Evolutionary conservation across 108 stramenopile genomes (phyloP).

Genomic region (Parmales sp.): DNA sequence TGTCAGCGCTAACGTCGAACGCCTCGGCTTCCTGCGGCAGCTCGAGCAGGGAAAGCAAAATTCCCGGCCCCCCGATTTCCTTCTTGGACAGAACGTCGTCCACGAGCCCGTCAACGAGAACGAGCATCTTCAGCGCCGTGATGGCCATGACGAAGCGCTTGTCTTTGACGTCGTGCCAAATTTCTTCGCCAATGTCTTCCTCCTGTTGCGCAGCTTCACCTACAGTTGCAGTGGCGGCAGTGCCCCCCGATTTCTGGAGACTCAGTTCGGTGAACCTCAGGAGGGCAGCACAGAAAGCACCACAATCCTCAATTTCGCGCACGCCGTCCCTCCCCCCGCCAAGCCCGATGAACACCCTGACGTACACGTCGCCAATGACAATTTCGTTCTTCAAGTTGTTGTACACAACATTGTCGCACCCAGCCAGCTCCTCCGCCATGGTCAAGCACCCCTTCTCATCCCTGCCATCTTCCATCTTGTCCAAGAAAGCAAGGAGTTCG

Average conservation of each 20-base stretch:
- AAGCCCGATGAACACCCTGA: slow-evolving; percentile 50
- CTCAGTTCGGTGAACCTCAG: slow-evolving; percentile 23
- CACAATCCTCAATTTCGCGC: slow-evolving; percentile 31
- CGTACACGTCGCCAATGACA: slow-evolving; percentile 52
- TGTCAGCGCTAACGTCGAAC: slow-evolving; percentile 41
- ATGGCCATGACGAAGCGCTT: slow-evolving; percentile 32
- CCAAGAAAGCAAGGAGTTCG: slow-evolving; percentile 40
- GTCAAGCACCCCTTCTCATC: slow-evolving; percentile 17
- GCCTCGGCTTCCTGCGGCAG: slow-evolving; percentile 41
- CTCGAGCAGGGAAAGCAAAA: slow-evolving; percentile 39
- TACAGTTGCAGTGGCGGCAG: slow-evolving; percentile 19
- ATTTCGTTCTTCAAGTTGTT: slow-evolving; percentile 40
- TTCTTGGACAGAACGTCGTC: slow-evolving; percentile 39
- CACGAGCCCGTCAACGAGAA: slow-evolving; percentile 35
- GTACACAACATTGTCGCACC: slow-evolving; percentile 29
- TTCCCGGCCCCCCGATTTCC: slow-evolving; percentile 12
- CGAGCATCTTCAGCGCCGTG: slow-evolving; percentile 29
- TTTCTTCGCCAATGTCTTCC: not conserved
- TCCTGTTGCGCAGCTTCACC: slow-evolving; percentile 19
- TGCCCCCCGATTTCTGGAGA: slow-evolving; percentile 1
- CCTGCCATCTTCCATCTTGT: slow-evolving; percentile 26
- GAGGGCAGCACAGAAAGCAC: slow-evolving; percentile 36
- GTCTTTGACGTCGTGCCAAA: slow-evolving; percentile 21
- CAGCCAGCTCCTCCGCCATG: slow-evolving; percentile 30
- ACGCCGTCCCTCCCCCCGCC: slow-evolving; percentile 38